phyloP scores from a whole-genome alignment of 306 rosid genomes.

The Quercus glauca region DNA sequence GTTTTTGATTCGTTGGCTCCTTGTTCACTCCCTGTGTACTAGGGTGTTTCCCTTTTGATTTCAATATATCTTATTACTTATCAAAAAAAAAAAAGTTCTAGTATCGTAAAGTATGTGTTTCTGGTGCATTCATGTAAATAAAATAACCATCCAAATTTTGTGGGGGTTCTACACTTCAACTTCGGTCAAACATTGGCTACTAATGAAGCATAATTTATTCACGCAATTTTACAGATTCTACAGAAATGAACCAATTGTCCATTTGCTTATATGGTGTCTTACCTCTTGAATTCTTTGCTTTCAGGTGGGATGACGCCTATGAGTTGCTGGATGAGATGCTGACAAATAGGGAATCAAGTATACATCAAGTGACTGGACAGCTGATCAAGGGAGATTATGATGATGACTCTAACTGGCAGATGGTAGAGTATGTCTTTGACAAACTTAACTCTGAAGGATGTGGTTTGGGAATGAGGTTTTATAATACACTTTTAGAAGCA shows the following conservation, averaged over 20 bases:
- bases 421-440: slow-evolving; percentile 95
- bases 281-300: slow-evolving; percentile 32
- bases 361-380: slow-evolving; percentile 88
- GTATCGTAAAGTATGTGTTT: not conserved
- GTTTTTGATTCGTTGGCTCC: no score
- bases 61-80: no score
- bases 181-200: slow-evolving; percentile 5
- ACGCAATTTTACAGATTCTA: slow-evolving; percentile 11
- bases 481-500: slow-evolving; percentile 86
- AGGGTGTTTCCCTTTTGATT: no score
- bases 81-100: no score
- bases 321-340: slow-evolving; percentile 74
- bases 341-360: slow-evolving; percentile 64
- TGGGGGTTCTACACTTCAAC: not conserved
- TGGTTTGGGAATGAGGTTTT: slow-evolving; percentile 78
- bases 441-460: slow-evolving; percentile 85
- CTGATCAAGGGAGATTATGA: slow-evolving; percentile 95
- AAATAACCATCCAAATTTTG: not conserved
- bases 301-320: slow-evolving; percentile 76
- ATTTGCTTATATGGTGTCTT: slow-evolving; percentile 8
- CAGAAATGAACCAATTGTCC: not conserved
- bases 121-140: not conserved
- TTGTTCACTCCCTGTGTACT: no score
- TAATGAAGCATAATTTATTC: slow-evolving; percentile 16
- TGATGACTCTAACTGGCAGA: slow-evolving; percentile 95